phyloP scores from a whole-genome alignment of 2,329 filamentous ascomycete genomes.

The Scedosporium dehoogii region DNA sequence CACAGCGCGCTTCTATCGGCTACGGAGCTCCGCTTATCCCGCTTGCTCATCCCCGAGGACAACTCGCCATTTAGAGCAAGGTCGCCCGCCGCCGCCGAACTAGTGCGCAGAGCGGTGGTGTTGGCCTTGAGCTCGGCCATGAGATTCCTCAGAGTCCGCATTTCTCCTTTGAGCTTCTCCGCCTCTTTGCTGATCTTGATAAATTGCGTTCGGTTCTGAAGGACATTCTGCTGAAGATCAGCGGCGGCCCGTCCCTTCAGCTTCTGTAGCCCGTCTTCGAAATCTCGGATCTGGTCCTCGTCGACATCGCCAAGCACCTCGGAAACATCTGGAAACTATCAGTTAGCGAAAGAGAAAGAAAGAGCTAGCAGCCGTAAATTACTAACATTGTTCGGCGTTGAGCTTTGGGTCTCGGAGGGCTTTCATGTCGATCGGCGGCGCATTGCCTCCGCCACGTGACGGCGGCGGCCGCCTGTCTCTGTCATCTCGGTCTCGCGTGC shows the following conservation, averaged over 20 bases:
- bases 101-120: conserved; percentile 48
- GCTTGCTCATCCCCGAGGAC: conserved; percentile 48
- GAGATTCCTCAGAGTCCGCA: conserved; percentile 79
- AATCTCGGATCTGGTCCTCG: conserved; percentile 77
- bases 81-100: conserved; percentile 40
- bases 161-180: conserved; percentile 92
- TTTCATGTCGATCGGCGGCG: conserved; percentile 64
- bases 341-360: background rate
- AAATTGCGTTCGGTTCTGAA: conserved; percentile 95
- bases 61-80: conserved; percentile 34
- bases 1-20: conserved; percentile 56
- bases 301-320: conserved; percentile 72
- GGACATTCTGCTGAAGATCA: conserved; percentile 89
- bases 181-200: conserved; percentile 99
- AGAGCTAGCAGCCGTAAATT: conserved; percentile 6
- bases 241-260: conserved; percentile 68
- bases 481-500: conserved; percentile 18
- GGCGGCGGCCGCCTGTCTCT: conserved; percentile 41
- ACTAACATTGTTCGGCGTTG: conserved; percentile 66
- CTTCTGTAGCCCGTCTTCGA: conserved; percentile 64
- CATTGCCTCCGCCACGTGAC: conserved; percentile 38
- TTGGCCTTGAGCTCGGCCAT: conserved; percentile 88
- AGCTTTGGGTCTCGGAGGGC: conserved; percentile 72
- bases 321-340: conserved; percentile 41
- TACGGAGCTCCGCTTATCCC: conserved; percentile 84